Conservation (phyloP, 164 flowering plant species). For the Litsea cubeba region DNA sequence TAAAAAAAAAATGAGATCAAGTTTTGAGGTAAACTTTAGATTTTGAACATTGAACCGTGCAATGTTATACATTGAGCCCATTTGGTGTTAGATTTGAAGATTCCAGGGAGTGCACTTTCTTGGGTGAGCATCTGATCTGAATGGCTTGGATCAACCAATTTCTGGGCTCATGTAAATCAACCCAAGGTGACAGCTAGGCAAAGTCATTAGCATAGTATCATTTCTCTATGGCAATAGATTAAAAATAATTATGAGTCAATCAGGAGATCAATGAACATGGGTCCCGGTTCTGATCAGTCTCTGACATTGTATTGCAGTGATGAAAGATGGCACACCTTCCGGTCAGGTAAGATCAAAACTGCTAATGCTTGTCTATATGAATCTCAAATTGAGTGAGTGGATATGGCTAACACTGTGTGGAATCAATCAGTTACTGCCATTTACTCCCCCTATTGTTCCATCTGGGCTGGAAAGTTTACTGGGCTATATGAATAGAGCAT, state of each 20-base stretch:
- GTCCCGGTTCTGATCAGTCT: not conserved
- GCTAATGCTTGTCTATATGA: not conserved
- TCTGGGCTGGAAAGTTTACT: conserved; percentile 15
- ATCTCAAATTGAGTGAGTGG: not conserved
- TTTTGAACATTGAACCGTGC: too few species aligned
- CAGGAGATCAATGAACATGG: not conserved
- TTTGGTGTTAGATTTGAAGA: too few species aligned
- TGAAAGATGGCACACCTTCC: conserved; percentile 9
- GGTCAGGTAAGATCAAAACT: conserved; percentile 8
- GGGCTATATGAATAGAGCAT: conserved; percentile 19
- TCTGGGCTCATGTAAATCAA: too few species aligned
- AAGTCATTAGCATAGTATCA: too few species aligned
- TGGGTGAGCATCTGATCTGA: too few species aligned
- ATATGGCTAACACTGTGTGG: not conserved
- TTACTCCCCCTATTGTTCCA: conserved; percentile 4
- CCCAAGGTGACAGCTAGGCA: too few species aligned
- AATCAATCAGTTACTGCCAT: conserved; percentile 3
- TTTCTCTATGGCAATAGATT: too few species aligned
- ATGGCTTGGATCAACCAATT: too few species aligned
- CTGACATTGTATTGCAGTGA: not conserved
- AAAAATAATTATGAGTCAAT: not conserved
- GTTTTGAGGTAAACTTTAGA: too few species aligned
- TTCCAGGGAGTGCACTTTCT: too few species aligned
- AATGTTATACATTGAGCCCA: too few species aligned
- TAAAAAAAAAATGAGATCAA: too few species aligned